phyloP scores from a whole-genome alignment of 2,329 filamentous ascomycete species.

The Talaromyces pinophilus region DNA sequence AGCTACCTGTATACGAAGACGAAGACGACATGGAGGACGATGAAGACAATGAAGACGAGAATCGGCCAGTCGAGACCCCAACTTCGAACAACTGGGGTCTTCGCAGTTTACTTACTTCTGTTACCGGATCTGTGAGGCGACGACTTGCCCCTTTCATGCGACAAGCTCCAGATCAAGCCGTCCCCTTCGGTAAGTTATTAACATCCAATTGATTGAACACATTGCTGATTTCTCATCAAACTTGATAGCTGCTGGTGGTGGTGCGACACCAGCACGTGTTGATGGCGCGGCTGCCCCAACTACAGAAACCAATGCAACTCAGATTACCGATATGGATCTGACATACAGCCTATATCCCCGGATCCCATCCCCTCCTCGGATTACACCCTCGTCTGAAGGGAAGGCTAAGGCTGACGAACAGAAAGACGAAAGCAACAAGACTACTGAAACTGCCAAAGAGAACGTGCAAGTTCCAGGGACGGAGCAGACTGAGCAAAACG shows the following conservation, averaged over 20 bases:
- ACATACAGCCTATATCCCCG: slow-evolving; percentile 22
- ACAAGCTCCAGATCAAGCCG: slow-evolving; percentile 15
- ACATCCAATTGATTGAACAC: background rate
- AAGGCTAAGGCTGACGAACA: background rate
- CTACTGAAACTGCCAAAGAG: background rate
- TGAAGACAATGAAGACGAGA: background rate
- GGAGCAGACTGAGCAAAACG: background rate
- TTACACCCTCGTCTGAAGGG: background rate
- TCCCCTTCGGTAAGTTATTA: slow-evolving; percentile 20
- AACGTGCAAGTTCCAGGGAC: background rate
- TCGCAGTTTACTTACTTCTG: slow-evolving; percentile 18
- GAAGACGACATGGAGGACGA: background rate
- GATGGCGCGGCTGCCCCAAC: background rate
- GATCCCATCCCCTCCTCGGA: background rate
- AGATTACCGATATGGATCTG: slow-evolving; percentile 9
- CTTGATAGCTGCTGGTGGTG: slow-evolving; percentile 18
- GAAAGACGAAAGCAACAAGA: background rate
- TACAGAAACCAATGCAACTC: background rate
- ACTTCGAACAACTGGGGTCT: slow-evolving; percentile 16
- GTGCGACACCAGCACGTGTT: background rate
- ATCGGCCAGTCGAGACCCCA: slow-evolving; percentile 14
- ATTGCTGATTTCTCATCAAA: slow-evolving; percentile 9
- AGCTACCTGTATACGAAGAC: slow-evolving; percentile 8
- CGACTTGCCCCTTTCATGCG: slow-evolving; percentile 20
- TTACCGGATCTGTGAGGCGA: slow-evolving; percentile 16